phyloP scores from a whole-genome alignment of 257 asterid species.

The Oldenlandia corymbosa region DNA sequence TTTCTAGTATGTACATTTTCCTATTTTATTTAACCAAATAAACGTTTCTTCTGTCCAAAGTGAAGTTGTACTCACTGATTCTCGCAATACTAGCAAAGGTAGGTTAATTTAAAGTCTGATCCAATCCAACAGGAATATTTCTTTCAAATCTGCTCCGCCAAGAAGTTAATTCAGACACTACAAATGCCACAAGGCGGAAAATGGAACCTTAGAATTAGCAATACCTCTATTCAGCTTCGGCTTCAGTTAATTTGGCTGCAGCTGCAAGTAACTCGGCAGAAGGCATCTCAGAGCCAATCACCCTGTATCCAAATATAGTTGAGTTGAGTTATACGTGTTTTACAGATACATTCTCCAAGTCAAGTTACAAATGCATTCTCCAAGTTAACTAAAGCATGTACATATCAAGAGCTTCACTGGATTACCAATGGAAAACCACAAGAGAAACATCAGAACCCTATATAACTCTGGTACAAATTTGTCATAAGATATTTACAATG shows the following conservation, averaged over 20 bases:
- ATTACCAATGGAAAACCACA: background rate
- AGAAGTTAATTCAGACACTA: too few relatives aligned
- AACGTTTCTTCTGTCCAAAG: too few relatives aligned
- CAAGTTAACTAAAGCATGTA: too few relatives aligned
- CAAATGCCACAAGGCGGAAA: background rate
- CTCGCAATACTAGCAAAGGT: background rate
- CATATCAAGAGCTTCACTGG: background rate
- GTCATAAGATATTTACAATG: background rate
- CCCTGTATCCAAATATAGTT: slow-evolving; percentile 43
- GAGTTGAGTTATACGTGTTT: background rate
- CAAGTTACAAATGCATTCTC: background rate
- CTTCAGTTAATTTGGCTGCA: slow-evolving; percentile 92
- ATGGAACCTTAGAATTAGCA: background rate
- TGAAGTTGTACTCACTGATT: too few relatives aligned
- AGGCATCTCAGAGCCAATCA: slow-evolving; percentile 91
- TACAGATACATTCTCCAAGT: background rate
- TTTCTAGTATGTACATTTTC: too few relatives aligned
- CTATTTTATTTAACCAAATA: too few relatives aligned
- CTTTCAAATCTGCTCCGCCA: background rate
- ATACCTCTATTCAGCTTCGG: slow-evolving; percentile 88
- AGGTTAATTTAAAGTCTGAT: background rate
- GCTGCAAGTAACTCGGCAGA: slow-evolving; percentile 98
- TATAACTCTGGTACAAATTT: background rate
- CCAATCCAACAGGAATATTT: background rate
- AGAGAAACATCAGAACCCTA: background rate